phyloP scores from a whole-genome alignment of 768 basidiomycete species.

The Termitomyces sp. region DNA sequence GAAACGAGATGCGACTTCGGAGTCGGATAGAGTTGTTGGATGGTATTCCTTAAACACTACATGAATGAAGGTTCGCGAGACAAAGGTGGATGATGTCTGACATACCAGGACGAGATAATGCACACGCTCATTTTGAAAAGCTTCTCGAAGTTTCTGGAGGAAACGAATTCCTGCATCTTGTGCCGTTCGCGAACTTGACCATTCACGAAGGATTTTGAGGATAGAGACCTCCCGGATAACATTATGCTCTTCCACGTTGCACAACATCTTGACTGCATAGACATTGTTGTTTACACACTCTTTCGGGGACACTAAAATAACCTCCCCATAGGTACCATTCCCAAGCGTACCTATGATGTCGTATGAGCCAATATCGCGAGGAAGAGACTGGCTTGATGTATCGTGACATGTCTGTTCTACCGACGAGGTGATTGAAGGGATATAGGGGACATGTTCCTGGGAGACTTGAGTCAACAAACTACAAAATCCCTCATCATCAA shows the following conservation, averaged over 20 bases:
- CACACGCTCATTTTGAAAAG: slow-evolving; percentile 16
- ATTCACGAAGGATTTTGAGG: slow-evolving; percentile 15
- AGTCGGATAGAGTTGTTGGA: slow-evolving; percentile 23
- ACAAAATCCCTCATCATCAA: background rate
- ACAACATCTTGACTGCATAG: slow-evolving; percentile 20
- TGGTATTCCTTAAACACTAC: slow-evolving; percentile 21
- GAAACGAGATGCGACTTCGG: slow-evolving; percentile 22
- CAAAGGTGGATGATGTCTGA: background rate
- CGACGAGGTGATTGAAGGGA: slow-evolving; percentile 1
- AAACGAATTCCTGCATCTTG: slow-evolving; percentile 12
- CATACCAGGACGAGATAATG: slow-evolving; percentile 22
- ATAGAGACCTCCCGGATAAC: slow-evolving; percentile 15
- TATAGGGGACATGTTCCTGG: background rate
- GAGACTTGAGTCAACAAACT: background rate
- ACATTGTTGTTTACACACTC: slow-evolving; percentile 4
- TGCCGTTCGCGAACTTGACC: background rate
- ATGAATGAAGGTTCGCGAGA: background rate
- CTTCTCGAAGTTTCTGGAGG: slow-evolving; percentile 17
- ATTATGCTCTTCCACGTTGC: slow-evolving; percentile 8
- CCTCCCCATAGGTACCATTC: slow-evolving; percentile 20
- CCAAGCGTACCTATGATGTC: slow-evolving; percentile 15
- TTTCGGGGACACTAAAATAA: slow-evolving; percentile 15
- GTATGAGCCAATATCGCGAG: slow-evolving; percentile 6
- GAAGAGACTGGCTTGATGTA: background rate
- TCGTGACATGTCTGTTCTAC: background rate